Base-by-base conservation (phyloP, 495 filamentous ascomycete species). In the Glarea lozoyensis region DNA sequence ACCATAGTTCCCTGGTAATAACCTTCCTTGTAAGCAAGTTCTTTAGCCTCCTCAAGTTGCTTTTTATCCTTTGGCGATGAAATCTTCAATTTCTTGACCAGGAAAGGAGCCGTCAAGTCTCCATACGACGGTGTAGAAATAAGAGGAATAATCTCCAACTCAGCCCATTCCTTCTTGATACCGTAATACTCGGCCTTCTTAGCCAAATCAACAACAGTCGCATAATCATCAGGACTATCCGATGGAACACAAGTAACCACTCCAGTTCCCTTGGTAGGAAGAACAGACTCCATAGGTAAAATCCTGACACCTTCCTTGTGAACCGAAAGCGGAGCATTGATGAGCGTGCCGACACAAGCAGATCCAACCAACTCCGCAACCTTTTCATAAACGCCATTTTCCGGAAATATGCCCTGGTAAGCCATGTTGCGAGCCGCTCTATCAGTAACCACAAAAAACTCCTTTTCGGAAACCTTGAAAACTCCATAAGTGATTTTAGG, bases 151-250 rank as follows among this genome's bases (percentile, higher is more conserved):
- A 96, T 88, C 43, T 94, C 86, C 32, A 92, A 65, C 55, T 92
- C 81, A 2, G 81, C 89, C 92, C 92, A 98, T 57, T 97, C 90
- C 65, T 92, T 94, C 65, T 93, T 79, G 62, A 98, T 97, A 37
- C 81, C 80, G 60, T 98, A 96, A 66, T 84, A 96, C 2, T 96
- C 92, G n/a, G 89, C 74, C 71, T 98, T 97, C 72, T 96, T 96
- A 19, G 81, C 76, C 42, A 98, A 75, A 45, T 98, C 92, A 24
- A 70, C 70, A 31, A 93, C 68, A 13, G 87, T 98, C 43, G 86
- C 87, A 61, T 84, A 98, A 59, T 98, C 92, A 53, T 98, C 90
- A 2, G 92, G 92, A 48, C 85, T 92, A 64, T 98, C 89, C 1
- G 86, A 93, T 20, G 92, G 92, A 10, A 98, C 92, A 16, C 77